Base-by-base conservation (phyloP, 805 yeast species). In the Wickerhamiella allomyrinae region DNA sequence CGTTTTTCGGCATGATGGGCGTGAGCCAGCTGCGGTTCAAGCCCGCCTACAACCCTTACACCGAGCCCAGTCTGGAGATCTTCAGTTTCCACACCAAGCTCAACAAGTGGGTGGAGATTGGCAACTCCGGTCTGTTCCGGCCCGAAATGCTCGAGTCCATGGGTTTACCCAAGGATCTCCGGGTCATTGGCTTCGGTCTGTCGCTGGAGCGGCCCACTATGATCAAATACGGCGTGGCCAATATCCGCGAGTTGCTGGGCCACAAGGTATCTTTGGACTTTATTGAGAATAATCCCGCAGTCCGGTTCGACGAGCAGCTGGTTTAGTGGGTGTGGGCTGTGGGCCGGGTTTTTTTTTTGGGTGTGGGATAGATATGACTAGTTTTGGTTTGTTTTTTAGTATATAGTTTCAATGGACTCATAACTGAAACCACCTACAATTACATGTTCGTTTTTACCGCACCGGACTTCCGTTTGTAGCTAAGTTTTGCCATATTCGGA, bases 81-180 rank as follows among this genome's bases (percentile, higher is more conserved):
- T 91, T 80, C 63, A 91, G 96, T 39, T 91, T 84, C 81, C 99
- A 91, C 66, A 78, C 76, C 54, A 95, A 95, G 40, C 73, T 91
- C 56, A 78, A 73, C 54, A 91, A 85, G 63, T 93, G 98, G 98
- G 98, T 91, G 49, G 99, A 91, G 70, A 89, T 91, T 57, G 99
- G 99, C 63, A 91, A 91, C 71, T 86, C 96, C 15, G 99, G 99
- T 63, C 81, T 91, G 95, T 91, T 91, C 73, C 79, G 99, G 67
- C 98, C 99, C 11, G 99, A 91, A 68, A 91, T 91, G 99, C 72
- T 93, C 60, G 95, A 86, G 67, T 69, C 95, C 36, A 89, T 91
- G 97, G 99, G 99, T 27, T 73, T 91, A 57, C 98, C 98, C 46
- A 79, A 79, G 68, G 81, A 84, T 60, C 65, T 93, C 68, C 74